A percentile compares a stretch with the other conserved stretches of the same genome.
Evolutionary conservation across 2,329 filamentous ascomycete genomes (phyloP).

Genomic region (Thelonectria rubi): DNA sequence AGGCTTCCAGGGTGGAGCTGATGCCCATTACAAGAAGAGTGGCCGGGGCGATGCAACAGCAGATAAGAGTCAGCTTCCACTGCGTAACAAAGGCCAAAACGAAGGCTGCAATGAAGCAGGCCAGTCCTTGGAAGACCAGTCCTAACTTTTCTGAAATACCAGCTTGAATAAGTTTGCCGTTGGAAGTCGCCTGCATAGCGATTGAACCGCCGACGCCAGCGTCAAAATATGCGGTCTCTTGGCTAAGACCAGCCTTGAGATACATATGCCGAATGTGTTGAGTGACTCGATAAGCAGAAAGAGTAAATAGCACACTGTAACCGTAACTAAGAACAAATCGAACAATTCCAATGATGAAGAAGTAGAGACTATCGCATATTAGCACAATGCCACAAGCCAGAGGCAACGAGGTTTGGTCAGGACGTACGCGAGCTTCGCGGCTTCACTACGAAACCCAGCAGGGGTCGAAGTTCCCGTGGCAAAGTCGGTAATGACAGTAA

Average conservation of each 20-base stretch:
- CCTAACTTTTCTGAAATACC: conserved; percentile 51
- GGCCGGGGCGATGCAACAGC: conserved; percentile 29
- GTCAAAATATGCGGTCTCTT: conserved; percentile 60
- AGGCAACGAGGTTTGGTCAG: conserved; percentile 29
- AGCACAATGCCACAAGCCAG: conserved; percentile 20
- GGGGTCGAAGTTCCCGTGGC: conserved; percentile 36
- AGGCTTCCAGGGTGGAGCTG: conserved; percentile 35
- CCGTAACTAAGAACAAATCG: conserved; percentile 61
- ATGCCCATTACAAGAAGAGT: conserved; percentile 37
- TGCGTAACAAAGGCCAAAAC: conserved; percentile 49
- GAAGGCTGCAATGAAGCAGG: conserved; percentile 43
- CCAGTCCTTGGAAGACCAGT: conserved; percentile 45
- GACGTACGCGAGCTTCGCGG: conserved; percentile 37
- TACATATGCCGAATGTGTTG: conserved; percentile 55
- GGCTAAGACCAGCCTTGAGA: conserved; percentile 56
- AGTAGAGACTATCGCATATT: conserved; percentile 55
- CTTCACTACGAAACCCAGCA: conserved; percentile 43
- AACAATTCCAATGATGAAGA: conserved; percentile 66
- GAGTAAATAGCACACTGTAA: conserved; percentile 54
- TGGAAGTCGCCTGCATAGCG: conserved; percentile 48
- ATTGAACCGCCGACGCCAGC: conserved; percentile 49
- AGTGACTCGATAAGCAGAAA: conserved; percentile 60
- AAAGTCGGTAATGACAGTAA: conserved; percentile 49
- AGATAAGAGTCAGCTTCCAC: conserved; percentile 54
- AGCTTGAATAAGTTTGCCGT: conserved; percentile 50